Evolutionary conservation across 306 rosid species (phyloP), one percentile per base, ranked within the genome.

Genomic region (Cicer judaicum): DNA sequence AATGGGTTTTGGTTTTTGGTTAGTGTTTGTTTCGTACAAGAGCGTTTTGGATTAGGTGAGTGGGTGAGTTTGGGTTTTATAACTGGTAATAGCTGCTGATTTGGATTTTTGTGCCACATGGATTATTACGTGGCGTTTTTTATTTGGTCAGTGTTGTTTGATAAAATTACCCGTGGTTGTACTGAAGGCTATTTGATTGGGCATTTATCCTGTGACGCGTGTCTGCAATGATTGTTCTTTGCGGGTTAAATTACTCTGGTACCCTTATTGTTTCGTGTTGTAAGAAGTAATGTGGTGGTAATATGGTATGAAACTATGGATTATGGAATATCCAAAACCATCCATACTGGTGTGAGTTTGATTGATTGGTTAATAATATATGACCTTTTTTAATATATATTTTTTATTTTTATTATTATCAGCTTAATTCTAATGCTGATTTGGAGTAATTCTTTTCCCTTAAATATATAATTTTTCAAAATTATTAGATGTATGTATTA

Each of bases 21-120:
- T 42, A 14, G 77, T 48, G 63, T 69, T 60, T 60, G 34, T 19
- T 39, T 76, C 18, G 48, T 52, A 40, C 66, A 44, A 70, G 72
- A 50, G 70, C 48, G 70, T 8, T 46, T 39, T 56, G 76, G 72
- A 70, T 73, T 80, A 62, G 83, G 85, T 84, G 76, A 34, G 24
- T 16, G 21, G 56, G 66, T 11, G 72, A 66, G 82, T 46, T 44
- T 52, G 78, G 69, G 15, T 8, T 85, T 87, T 87, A 89, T 85
- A 85, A 68, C 77, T 72, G 64, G 73, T 15, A 13, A 38, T 14
- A 10, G 21, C 0, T 77, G 86, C 84, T 89, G 92, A 88, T 80
- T 19, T 18, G 92, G 91, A 64, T 14, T 5, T 10, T 0, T 0
- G 3, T 1, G 85, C 89, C 93, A 89, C 55, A 82, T 80, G 3